Conservation (phyloP, 805 yeast species). For the Ogataea sp. region DNA sequence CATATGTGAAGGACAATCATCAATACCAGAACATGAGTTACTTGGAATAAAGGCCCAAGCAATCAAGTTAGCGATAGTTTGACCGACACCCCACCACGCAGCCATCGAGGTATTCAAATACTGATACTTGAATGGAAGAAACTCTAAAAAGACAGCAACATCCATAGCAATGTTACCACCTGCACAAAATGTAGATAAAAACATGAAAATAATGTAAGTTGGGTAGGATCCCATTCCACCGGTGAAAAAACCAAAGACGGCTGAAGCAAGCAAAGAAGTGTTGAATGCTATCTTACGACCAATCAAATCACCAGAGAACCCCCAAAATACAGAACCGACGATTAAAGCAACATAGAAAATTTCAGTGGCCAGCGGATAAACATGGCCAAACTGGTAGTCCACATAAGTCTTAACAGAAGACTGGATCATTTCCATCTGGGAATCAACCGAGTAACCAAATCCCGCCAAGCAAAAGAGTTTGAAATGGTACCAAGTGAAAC, state of each 20-base stretch:
- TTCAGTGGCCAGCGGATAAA: constrained; percentile 36
- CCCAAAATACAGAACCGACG: constrained; percentile 49
- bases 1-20: constrained; percentile 32
- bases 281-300: constrained; percentile 49
- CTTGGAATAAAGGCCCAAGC: constrained; percentile 51
- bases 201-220: constrained; percentile 41
- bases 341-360: constrained; percentile 44
- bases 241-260: constrained; percentile 42
- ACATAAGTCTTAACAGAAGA: constrained; percentile 37
- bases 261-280: constrained; percentile 37
- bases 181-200: constrained; percentile 35
- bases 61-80: constrained; percentile 40
- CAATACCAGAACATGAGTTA: constrained; percentile 35
- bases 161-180: constrained; percentile 55
- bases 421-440: constrained; percentile 41
- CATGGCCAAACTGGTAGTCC: constrained; percentile 37
- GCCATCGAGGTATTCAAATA: constrained; percentile 48
- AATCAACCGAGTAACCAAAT: constrained; percentile 49
- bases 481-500: constrained; percentile 49
- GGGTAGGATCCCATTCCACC: constrained; percentile 45
- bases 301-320: constrained; percentile 45
- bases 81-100: constrained; percentile 59
- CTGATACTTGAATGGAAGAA: constrained; percentile 41
- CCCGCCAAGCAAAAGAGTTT: constrained; percentile 45
- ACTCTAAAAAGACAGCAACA: constrained; percentile 45